These are phyloP conservation scores for Pythium volutum DNA, from an alignment of 352 stramenopile genomes.

Conservation along the genomic window DNA sequence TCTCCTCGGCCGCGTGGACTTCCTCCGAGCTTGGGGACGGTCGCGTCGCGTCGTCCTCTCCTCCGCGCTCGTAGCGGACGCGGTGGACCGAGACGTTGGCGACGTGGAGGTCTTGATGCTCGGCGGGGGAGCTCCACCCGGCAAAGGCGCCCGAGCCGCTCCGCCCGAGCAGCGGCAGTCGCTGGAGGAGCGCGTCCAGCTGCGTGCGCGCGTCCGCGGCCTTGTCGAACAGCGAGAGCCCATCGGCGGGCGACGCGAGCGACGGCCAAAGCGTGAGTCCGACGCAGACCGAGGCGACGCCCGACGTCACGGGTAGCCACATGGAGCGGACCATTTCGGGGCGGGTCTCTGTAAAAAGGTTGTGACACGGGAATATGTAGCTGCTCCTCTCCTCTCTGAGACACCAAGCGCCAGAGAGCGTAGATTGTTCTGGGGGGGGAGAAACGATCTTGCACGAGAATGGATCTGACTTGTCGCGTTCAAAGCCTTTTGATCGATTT, in stretches of 20 bases:
- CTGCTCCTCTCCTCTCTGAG: background rate
- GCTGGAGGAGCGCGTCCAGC: conserved; percentile 17
- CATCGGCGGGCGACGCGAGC: conserved; percentile 12
- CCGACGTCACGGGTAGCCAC: conserved; percentile 26
- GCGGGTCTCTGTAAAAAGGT: background rate
- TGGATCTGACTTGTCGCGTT: background rate
- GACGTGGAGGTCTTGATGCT: conserved; percentile 38
- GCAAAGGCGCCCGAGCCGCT: conserved; percentile 11
- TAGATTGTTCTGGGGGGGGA: conserved; percentile 1
- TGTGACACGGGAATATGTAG: conserved; percentile 1
- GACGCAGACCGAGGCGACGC: conserved; percentile 18
- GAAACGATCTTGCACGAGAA: background rate
- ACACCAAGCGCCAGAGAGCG: background rate
- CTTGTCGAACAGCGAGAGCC: conserved; percentile 14
- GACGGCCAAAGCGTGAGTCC: conserved; percentile 16
- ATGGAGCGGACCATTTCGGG: conserved; percentile 24
- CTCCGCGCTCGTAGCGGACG: conserved; percentile 42
- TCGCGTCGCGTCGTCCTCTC: conserved; percentile 8
- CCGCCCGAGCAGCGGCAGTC: conserved; percentile 5
- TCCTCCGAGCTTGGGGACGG: background rate
- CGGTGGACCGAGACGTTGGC: conserved; percentile 61
- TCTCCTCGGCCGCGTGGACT: conserved; percentile 13
- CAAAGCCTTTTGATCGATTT: no score
- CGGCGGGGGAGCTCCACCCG: conserved; percentile 5
- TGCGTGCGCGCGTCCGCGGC: background rate